Conservation (phyloP, 495 filamentous ascomycete species). For the Neurospora sublineolata region DNA sequence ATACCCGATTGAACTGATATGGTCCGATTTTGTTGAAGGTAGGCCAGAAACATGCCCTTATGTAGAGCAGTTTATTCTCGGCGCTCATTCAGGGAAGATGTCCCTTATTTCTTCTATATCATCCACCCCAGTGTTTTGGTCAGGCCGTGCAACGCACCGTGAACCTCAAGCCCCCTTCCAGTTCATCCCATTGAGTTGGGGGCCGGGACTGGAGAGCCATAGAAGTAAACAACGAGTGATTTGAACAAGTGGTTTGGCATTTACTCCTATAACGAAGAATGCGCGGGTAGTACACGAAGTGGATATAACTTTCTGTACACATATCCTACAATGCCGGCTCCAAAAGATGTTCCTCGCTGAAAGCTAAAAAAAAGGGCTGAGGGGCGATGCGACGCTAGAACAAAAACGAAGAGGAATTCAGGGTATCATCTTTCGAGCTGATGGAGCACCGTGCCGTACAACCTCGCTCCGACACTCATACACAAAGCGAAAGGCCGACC, state of each 20-base stretch:
- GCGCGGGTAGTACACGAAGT: neutral
- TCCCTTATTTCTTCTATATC: too few relatives aligned
- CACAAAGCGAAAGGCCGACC: neutral
- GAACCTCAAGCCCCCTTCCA: neutral
- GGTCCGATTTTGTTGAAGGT: neutral
- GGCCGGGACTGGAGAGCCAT: neutral
- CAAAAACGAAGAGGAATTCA: neutral
- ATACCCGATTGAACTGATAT: neutral
- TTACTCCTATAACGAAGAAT: neutral
- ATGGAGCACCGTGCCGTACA: neutral
- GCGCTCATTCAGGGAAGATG: too few relatives aligned
- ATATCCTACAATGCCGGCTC: neutral
- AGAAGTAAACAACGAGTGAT: neutral
- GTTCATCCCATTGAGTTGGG: neutral
- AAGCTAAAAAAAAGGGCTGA: neutral
- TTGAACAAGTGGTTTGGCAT: neutral
- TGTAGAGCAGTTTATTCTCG: neutral
- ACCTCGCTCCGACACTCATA: neutral
- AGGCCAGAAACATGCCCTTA: rapidly evolving
- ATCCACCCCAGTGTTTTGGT: neutral
- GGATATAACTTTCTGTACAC: neutral
- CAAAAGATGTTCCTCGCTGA: neutral
- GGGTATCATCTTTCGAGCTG: neutral
- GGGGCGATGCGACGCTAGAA: neutral
- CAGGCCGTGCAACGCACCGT: neutral